Base-by-base conservation (phyloP, 2,329 filamentous ascomycete genomes). In the Penicillium sp. region DNA sequence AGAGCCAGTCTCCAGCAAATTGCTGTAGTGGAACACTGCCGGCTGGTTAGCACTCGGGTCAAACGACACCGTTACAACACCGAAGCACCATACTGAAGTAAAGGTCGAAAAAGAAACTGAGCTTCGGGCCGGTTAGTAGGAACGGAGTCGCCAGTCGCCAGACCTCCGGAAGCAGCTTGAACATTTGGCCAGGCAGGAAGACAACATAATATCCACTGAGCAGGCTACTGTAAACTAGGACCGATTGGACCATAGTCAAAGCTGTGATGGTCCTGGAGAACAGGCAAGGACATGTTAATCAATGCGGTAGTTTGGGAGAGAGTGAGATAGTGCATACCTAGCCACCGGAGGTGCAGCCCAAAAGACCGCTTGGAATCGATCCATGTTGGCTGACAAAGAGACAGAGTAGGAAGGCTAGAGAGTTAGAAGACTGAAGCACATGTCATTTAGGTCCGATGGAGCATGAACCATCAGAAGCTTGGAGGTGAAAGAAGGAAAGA, bases 1-100 rank as follows among this genome's bases (percentile, higher is more conserved):
- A 47, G 84, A 86, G 50, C 77, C 76, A 28, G 69, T 76, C 72
- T 95, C 90, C 34, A 94, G 72, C 51, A 81, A 78, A 60, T 79
- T 84, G 54, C 84, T 72, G 69, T 93, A 94, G 49, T 78, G 83
- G 71, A 84, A 95, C 51, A 93, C 74, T 81, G 56, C 46, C 34
- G 33, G 45, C 38, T 49, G 31, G 47, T 70, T 59, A 69, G 64
- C 53, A 50, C 41, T 33, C 33, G 40, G 39, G 41, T 54, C 46
- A 53, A 43, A 26, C 23, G 21, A 39, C 31, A 16, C 45, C 42
- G 44, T 45, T 41, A 37, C 45, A 43, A 47, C 43, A 42, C 34
- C 30, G 33, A 52, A 29, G 39, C 35, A 46, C 50, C 76, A 56
- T 71, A 81, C 78, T 63, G 58, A 87, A 84, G 69, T 87, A 88